Conservation (phyloP, 805 yeast genomes). For the Blastobotrys attinorum region DNA sequence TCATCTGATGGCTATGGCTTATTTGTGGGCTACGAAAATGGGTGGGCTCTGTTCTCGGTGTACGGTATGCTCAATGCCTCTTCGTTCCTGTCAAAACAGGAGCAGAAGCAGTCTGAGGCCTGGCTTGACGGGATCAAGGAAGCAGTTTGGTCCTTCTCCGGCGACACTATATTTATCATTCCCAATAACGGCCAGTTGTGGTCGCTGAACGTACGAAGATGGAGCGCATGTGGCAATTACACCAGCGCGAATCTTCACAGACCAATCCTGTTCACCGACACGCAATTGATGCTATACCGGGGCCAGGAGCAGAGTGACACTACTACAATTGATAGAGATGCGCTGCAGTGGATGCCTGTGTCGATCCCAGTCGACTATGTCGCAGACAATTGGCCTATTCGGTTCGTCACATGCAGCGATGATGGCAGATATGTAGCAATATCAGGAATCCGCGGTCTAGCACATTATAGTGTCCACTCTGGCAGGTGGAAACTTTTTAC, state of each 20-base stretch:
- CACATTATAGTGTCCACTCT: slow-evolving; percentile 33
- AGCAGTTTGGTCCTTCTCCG: slow-evolving; percentile 31
- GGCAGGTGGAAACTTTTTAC: slow-evolving; percentile 42
- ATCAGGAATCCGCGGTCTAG: slow-evolving; percentile 41
- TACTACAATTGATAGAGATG: slow-evolving; percentile 36
- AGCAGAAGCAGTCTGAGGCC: slow-evolving; percentile 14
- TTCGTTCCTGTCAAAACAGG: slow-evolving; percentile 27
- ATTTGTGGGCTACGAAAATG: slow-evolving; percentile 30
- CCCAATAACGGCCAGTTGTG: slow-evolving; percentile 17
- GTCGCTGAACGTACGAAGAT: slow-evolving; percentile 22
- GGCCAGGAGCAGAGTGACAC: slow-evolving; percentile 38
- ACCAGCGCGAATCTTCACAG: slow-evolving; percentile 29
- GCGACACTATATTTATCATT: slow-evolving; percentile 31
- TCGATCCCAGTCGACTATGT: slow-evolving; percentile 39
- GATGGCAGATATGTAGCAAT: slow-evolving; percentile 45
- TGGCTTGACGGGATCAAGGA: slow-evolving; percentile 22
- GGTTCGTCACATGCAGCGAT: slow-evolving; percentile 35
- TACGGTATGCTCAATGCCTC: slow-evolving; percentile 41
- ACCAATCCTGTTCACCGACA: slow-evolving; percentile 37
- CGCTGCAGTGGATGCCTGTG: slow-evolving; percentile 40
- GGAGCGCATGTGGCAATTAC: slow-evolving; percentile 24
- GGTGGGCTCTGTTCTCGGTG: slow-evolving; percentile 43
- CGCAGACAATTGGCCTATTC: slow-evolving; percentile 37
- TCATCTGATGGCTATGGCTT: slow-evolving; percentile 32
- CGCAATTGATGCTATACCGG: slow-evolving; percentile 37